A percentile compares a stretch with the other conserved stretches of the same genome.
phyloP scores from a whole-genome alignment of 441 rosid species.

The Adansonia madagascariensis region DNA sequence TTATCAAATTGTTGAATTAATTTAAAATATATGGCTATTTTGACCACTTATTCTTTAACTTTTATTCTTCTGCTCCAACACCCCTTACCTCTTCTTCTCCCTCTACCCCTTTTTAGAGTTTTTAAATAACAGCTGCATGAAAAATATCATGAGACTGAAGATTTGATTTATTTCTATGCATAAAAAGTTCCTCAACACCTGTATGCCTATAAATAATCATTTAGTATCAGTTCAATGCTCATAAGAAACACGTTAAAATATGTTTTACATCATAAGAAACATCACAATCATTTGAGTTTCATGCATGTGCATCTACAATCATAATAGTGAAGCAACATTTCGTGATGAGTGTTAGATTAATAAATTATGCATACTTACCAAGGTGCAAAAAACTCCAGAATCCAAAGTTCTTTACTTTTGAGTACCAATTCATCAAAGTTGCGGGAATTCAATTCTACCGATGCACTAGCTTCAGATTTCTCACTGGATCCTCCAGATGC shows the following conservation, averaged over 20 bases:
- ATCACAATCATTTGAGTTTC: not conserved
- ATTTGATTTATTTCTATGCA: slow-evolving; percentile 6
- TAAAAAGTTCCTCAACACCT: not conserved
- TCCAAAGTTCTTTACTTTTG: slow-evolving; percentile 95
- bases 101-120: not conserved
- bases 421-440: slow-evolving; percentile 92
- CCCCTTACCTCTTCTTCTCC: too few species aligned
- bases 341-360: not conserved
- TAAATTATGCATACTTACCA: slow-evolving; percentile 59
- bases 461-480: slow-evolving; percentile 79
- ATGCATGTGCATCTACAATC: not conserved
- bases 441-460: slow-evolving; percentile 72
- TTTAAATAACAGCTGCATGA: not conserved
- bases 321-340: not conserved
- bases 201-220: not conserved
- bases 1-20: slow-evolving; percentile 4
- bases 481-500: slow-evolving; percentile 77
- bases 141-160: not conserved
- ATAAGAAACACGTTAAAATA: not conserved
- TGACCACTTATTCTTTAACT: not conserved
- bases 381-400: slow-evolving; percentile 97
- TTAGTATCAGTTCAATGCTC: not conserved
- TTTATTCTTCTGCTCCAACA: too few species aligned
- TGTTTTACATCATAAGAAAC: not conserved
- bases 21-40: not conserved